A percentile compares a stretch with the other conserved stretches of the same genome.
These are phyloP conservation scores for Aquilaria sinensis DNA, from an alignment of 345 rosid species.

Conservation along the genomic window DNA sequence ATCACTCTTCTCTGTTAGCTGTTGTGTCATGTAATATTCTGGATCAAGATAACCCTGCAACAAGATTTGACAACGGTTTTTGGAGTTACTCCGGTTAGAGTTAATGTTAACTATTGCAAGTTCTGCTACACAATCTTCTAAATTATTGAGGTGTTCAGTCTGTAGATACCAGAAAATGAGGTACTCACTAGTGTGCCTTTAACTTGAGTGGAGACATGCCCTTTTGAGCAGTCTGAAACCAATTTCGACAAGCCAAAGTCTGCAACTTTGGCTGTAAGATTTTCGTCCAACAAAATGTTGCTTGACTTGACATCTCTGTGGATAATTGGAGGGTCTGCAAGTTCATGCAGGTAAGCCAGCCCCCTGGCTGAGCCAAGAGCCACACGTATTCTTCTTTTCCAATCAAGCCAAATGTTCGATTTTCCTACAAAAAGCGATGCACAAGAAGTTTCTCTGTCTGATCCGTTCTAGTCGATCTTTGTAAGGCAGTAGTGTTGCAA, in stretches of 20 bases:
- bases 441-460: too few species aligned
- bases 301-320: conserved; percentile 90
- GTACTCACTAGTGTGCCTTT: conserved; percentile 87
- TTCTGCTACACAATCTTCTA: too few species aligned
- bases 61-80: background rate
- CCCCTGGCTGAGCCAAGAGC: conserved; percentile 96
- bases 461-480: too few species aligned
- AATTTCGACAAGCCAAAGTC: conserved; percentile 95
- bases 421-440: conserved; percentile 34
- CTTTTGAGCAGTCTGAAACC: conserved; percentile 83
- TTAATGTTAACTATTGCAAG: too few species aligned
- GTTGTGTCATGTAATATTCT: conserved; percentile 94
- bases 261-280: conserved; percentile 81
- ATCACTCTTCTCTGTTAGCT: conserved; percentile 89
- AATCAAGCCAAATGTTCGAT: conserved; percentile 61
- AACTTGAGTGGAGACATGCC: conserved; percentile 98
- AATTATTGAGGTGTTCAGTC: too few species aligned
- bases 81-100: too few species aligned
- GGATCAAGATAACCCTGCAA: conserved; percentile 96
- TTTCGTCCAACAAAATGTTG: conserved; percentile 82
- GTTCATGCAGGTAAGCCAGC: conserved; percentile 85
- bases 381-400: conserved; percentile 83
- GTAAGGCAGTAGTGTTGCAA: too few species aligned
- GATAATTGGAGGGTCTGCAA: conserved; percentile 92
- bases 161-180: too few species aligned